Conservation (phyloP, 2,329 filamentous ascomycete species). For the Colletotrichum tanaceti region DNA sequence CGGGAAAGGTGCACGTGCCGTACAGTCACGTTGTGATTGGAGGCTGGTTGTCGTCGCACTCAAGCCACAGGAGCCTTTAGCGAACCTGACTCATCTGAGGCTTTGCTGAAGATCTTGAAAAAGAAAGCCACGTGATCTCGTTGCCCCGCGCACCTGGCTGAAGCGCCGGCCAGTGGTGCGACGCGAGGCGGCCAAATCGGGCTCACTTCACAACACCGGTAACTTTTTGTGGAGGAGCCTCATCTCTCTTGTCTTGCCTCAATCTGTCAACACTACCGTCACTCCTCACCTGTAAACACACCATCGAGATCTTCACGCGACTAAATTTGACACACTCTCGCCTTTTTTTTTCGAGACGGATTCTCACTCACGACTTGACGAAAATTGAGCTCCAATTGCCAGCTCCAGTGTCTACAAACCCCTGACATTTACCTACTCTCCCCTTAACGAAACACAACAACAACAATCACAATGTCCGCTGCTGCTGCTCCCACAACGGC, state of each 20-base stretch:
- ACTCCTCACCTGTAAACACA: conserved; percentile 15
- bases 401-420: background rate
- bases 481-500: conserved; percentile 23
- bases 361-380: background rate
- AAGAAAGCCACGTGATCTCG: conserved; percentile 21
- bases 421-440: background rate
- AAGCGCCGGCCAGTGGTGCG: conserved; percentile 23
- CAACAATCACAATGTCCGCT: conserved; percentile 28
- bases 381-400: background rate
- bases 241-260: conserved; percentile 19
- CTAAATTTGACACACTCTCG: background rate
- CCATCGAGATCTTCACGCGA: background rate
- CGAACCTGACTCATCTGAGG: conserved; percentile 21
- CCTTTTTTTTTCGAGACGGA: too few relatives aligned
- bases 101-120: background rate
- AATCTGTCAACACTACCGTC: conserved; percentile 26
- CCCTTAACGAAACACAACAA: conserved; percentile 14
- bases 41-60: background rate
- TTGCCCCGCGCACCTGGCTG: conserved; percentile 39
- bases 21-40: conserved; percentile 16
- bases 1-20: conserved; percentile 27
- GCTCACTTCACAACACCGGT: conserved; percentile 34
- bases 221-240: conserved; percentile 34
- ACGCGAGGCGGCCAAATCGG: conserved; percentile 27
- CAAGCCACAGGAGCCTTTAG: background rate